Percentiles rank a stretch among this genome's conserved stretches.
These are phyloP conservation scores for Aureobasidium leucospermi DNA, from an alignment of 2,329 filamentous ascomycete genomes.

Conservation along the genomic window DNA sequence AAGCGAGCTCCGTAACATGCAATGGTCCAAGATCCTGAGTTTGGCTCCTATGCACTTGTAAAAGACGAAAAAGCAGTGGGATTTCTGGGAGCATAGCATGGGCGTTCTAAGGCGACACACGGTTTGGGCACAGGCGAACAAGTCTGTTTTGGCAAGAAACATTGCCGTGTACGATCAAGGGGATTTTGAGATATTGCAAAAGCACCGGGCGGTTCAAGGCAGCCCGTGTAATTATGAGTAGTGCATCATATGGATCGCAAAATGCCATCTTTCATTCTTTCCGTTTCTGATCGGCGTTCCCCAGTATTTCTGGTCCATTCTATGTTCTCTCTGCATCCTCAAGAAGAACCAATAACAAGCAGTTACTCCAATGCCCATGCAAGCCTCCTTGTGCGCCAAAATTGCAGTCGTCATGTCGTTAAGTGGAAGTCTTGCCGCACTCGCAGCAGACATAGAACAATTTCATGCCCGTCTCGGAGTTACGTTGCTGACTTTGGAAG, in stretches of 20 bases:
- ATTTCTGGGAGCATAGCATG: slow-evolving; percentile 15
- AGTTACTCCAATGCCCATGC: slow-evolving; percentile 3
- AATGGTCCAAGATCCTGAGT: slow-evolving; percentile 98
- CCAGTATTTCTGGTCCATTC: neutral
- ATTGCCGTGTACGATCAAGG: slow-evolving; percentile 7
- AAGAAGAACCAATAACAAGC: neutral
- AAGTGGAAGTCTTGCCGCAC: slow-evolving; percentile 41
- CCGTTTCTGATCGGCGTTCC: neutral
- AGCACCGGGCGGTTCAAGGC: neutral
- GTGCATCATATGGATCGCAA: neutral
- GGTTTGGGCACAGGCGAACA: neutral
- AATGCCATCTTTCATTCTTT: neutral
- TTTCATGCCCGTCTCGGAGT: slow-evolving; percentile 89
- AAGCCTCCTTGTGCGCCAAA: neutral
- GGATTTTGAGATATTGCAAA: neutral
- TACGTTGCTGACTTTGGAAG: slow-evolving; percentile 97
- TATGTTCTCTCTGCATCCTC: neutral
- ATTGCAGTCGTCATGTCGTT: neutral
- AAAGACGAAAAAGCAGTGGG: slow-evolving; percentile 15
- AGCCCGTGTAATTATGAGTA: neutral
- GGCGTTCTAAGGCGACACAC: slow-evolving; percentile 9
- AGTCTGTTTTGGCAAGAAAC: neutral
- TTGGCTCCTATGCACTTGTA: slow-evolving; percentile 80
- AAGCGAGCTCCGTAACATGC: slow-evolving; percentile 77
- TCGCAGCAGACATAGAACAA: slow-evolving; percentile 72